Evolutionary conservation across 2,329 filamentous ascomycete genomes (phyloP).

Genomic region (Camillea tinctor): DNA sequence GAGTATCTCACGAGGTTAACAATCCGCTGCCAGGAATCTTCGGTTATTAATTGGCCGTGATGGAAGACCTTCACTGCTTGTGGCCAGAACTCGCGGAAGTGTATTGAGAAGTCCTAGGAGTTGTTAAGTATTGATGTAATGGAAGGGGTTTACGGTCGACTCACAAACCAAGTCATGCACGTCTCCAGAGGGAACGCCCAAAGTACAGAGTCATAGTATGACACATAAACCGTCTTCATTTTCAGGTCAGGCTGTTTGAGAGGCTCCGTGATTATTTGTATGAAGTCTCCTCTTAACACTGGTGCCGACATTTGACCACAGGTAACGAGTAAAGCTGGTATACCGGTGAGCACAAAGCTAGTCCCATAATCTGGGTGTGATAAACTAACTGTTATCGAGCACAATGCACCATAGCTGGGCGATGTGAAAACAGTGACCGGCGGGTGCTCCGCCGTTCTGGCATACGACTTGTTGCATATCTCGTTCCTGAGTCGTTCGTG

Average conservation of each 20-base stretch:
- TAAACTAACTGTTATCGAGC: constrained; percentile 24
- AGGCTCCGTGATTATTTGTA: constrained; percentile 16
- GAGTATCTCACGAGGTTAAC: constrained; percentile 13
- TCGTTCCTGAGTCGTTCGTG: constrained; percentile 14
- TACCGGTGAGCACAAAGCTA: constrained; percentile 1
- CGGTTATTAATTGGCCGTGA: constrained; percentile 9
- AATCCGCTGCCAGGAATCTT: constrained; percentile 21
- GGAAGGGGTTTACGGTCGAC: constrained; percentile 3
- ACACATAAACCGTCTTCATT: not conserved
- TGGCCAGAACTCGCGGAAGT: constrained; percentile 28
- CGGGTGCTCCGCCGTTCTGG: constrained; percentile 11
- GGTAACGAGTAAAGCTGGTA: constrained; percentile 22
- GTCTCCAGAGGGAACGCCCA: constrained; percentile 20
- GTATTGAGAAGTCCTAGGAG: constrained; percentile 17
- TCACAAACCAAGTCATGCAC: constrained; percentile 28
- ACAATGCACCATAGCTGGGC: constrained; percentile 28
- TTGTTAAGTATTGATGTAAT: not conserved
- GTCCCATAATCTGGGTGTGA: not conserved
- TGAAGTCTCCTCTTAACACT: constrained; percentile 6
- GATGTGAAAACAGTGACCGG: constrained; percentile 20
- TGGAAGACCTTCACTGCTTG: constrained; percentile 18
- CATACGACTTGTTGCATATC: constrained; percentile 24
- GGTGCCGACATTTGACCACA: constrained; percentile 16
- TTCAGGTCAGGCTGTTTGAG: constrained; percentile 9
- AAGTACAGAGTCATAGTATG: constrained; percentile 11